These are phyloP conservation scores for Mortierella sp. DNA, from an alignment of 371 early-diverging fungal genomes.

Conservation along the genomic window DNA sequence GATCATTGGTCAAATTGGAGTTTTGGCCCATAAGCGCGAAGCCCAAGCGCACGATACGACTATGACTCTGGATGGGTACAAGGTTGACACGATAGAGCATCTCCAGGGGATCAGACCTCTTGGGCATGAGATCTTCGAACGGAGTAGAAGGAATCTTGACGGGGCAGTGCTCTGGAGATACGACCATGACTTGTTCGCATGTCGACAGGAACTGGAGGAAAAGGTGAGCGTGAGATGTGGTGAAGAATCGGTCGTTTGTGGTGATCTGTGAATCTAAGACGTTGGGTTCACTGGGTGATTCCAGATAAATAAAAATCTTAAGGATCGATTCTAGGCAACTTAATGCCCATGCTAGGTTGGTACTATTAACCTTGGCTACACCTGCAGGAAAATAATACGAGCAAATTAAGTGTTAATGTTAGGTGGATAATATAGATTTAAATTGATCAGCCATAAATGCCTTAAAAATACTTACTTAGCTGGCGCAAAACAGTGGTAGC, in stretches of 20 bases:
- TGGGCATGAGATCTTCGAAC: conserved; percentile 21
- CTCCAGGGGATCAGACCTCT: conserved; percentile 41
- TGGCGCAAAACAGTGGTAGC: conserved; percentile 43
- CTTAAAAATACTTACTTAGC: conserved; percentile 25
- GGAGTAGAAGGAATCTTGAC: conserved; percentile 12
- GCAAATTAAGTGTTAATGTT: background rate
- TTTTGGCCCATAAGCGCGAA: conserved; percentile 18
- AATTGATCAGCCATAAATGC: background rate
- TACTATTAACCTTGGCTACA: conserved; percentile 23
- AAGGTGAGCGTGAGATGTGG: conserved; percentile 6
- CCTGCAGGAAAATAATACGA: conserved; percentile 13
- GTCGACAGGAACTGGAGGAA: conserved; percentile 24
- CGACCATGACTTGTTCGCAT: conserved; percentile 48
- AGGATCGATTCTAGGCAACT: conserved; percentile 34
- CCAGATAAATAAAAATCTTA: conserved; percentile 33
- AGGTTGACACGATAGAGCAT: conserved; percentile 39
- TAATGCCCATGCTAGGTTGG: conserved; percentile 46
- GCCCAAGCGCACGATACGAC: conserved; percentile 34
- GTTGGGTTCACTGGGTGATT: background rate
- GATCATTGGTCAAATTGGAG: conserved; percentile 1
- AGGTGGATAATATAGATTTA: background rate
- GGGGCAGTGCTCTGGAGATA: conserved; percentile 39
- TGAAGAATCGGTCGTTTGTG: conserved; percentile 15
- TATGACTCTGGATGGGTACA: conserved; percentile 34
- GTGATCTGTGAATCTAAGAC: background rate